phyloP scores from a whole-genome alignment of 345 rosid species.

The Eucalyptus polybractea region DNA sequence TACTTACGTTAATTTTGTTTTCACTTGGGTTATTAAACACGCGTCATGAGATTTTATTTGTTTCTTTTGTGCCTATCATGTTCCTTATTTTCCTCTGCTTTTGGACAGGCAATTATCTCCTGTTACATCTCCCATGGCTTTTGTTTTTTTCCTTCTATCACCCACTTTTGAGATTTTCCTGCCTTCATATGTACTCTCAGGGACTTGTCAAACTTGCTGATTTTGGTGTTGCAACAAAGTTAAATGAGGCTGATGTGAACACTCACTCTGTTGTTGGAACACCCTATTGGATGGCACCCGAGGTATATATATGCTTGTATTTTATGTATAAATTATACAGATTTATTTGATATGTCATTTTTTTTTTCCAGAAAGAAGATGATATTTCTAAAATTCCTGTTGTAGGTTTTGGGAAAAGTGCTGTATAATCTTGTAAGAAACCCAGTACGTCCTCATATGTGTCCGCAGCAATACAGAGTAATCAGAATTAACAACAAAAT shows the following conservation, averaged over 20 bases:
- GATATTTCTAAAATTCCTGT: background rate
- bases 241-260: slow-evolving; percentile 94
- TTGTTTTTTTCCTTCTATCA: background rate
- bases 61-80: background rate
- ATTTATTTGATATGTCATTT: background rate
- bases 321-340: background rate
- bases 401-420: background rate
- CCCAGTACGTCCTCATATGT: background rate
- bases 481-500: background rate
- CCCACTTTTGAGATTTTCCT: background rate
- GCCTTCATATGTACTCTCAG: slow-evolving; percentile 15
- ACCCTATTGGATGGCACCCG: slow-evolving; percentile 99
- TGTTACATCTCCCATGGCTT: background rate
- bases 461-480: background rate
- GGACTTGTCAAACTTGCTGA: slow-evolving; percentile 99
- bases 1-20: background rate
- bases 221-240: slow-evolving; percentile 99
- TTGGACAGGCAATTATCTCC: background rate
- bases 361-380: background rate
- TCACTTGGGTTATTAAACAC: background rate
- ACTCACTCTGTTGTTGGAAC: slow-evolving; percentile 97
- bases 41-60: background rate
- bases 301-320: slow-evolving; percentile 29
- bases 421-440: background rate
- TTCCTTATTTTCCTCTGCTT: background rate